These are phyloP conservation scores for Salix arbutifolia DNA, from an alignment of 345 rosid genomes.

Conservation along the genomic window DNA sequence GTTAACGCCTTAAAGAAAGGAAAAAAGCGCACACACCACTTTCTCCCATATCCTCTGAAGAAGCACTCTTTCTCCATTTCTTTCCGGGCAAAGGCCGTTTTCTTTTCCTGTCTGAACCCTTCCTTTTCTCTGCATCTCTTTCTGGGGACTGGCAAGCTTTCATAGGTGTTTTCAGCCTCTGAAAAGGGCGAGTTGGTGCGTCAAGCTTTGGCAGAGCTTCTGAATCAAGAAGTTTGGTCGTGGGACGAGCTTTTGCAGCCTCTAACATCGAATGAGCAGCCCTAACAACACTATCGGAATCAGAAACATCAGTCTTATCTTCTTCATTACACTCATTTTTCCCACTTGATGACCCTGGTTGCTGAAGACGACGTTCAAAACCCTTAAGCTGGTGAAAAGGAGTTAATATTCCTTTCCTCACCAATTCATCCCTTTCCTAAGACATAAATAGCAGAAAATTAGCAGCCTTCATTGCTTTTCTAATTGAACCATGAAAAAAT, in stretches of 20 bases:
- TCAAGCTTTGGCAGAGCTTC: conserved; percentile 77
- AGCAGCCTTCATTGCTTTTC: conserved; percentile 6
- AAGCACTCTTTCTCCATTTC: conserved; percentile 72
- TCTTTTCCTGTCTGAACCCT: conserved; percentile 39
- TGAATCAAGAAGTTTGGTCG: conserved; percentile 76
- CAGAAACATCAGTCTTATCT: conserved; percentile 36
- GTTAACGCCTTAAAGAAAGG: conserved; percentile 13
- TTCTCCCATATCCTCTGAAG: conserved; percentile 55
- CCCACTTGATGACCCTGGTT: conserved; percentile 47
- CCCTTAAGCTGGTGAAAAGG: conserved; percentile 94
- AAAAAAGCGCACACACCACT: conserved; percentile 45
- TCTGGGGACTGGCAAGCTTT: conserved; percentile 42
- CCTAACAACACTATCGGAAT: conserved; percentile 53
- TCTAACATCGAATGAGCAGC: conserved; percentile 54
- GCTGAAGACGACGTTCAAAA: conserved; percentile 80
- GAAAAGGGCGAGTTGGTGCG: conserved; percentile 66
- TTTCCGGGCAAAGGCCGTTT: conserved; percentile 81
- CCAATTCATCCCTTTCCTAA: conserved; percentile 96
- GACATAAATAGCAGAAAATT: conserved; percentile 26
- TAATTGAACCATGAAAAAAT: conserved; percentile 5
- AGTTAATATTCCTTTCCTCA: conserved; percentile 90
- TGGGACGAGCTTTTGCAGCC: conserved; percentile 80
- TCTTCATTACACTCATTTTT: conserved; percentile 36
- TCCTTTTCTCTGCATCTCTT: conserved; percentile 42
- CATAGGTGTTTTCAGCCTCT: conserved; percentile 56